Percentiles rank a stretch among this genome's conserved stretches.
Conservation (phyloP, 2,329 filamentous ascomycete genomes). For the Colletotrichum karsti region DNA sequence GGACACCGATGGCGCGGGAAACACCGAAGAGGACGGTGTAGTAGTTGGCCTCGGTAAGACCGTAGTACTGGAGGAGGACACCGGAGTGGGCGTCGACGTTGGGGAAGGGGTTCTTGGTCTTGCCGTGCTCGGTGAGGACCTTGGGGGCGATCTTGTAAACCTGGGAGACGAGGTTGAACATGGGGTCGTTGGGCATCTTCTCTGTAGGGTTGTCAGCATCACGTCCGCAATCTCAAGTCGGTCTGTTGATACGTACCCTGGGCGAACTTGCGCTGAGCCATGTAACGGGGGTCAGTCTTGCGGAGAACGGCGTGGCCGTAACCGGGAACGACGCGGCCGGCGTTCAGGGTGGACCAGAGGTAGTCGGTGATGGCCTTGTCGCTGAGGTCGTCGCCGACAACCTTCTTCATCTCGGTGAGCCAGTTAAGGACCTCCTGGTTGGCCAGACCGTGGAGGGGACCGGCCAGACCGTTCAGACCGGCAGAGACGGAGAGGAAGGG, state of each 20-base stretch:
- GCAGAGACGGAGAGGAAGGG: conserved; percentile 96
- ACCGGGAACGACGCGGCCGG: conserved; percentile 94
- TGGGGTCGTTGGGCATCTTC: conserved; percentile 95
- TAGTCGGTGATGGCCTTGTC: conserved; percentile 98
- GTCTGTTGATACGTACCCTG: conserved; percentile 53
- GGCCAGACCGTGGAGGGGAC: conserved; percentile 97
- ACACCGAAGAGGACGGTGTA: conserved; percentile 99
- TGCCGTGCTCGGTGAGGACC: conserved; percentile 98
- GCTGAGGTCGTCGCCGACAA: conserved; percentile 91
- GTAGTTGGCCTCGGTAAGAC: conserved; percentile 98
- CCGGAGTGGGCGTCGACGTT: conserved; percentile 99
- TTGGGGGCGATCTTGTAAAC: conserved; percentile 99
- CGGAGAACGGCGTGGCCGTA: conserved; percentile 99
- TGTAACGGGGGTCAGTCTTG: conserved; percentile 99
- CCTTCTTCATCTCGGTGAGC: conserved; percentile 99
- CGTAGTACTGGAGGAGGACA: conserved; percentile 99
- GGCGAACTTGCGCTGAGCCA: conserved; percentile 96
- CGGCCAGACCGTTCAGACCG: conserved; percentile 97
- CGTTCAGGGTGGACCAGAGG: conserved; percentile 97
- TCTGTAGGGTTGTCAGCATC: conserved; percentile 50
- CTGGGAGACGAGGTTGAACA: conserved; percentile 99
- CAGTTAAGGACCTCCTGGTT: conserved; percentile 99
- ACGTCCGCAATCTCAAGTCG: neutral
- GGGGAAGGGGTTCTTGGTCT: conserved; percentile 99
- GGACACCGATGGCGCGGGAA: conserved; percentile 95